Conservation (phyloP, 495 filamentous ascomycete species). For the Choiromyces venosus region DNA sequence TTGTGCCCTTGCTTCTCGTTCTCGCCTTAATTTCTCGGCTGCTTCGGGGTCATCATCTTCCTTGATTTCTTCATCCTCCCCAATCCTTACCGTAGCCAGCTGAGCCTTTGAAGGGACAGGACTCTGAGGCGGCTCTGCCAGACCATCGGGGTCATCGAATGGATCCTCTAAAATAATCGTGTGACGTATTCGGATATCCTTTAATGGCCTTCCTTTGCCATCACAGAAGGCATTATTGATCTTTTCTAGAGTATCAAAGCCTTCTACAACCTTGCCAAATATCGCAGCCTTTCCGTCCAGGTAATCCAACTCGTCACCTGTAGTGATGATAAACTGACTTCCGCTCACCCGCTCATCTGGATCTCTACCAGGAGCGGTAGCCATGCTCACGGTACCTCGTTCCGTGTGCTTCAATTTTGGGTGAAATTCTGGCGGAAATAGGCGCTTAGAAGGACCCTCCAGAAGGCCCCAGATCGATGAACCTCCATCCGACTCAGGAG, state of each 20-base stretch:
- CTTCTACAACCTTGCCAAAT: constrained; percentile 90
- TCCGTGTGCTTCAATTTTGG: constrained; percentile 79
- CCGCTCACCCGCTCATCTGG: constrained; percentile 73
- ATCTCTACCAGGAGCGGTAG: constrained; percentile 71
- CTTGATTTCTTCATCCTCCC: constrained; percentile 68
- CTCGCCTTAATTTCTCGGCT: constrained; percentile 71
- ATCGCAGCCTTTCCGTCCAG: constrained; percentile 87
- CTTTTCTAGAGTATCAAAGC: constrained; percentile 85
- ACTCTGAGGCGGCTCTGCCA: constrained; percentile 69
- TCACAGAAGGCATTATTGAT: constrained; percentile 87
- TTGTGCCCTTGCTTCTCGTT: constrained; percentile 89
- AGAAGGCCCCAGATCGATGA: constrained; percentile 85
- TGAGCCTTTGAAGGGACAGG: constrained; percentile 80
- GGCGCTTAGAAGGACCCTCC: constrained; percentile 63
- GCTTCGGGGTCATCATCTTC: constrained; percentile 72
- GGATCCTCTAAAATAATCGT: constrained; percentile 86
- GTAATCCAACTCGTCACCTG: constrained; percentile 80
- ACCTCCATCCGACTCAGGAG: constrained; percentile 78
- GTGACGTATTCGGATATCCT: constrained; percentile 88
- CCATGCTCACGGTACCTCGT: constrained; percentile 89
- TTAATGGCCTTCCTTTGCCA: constrained; percentile 72
- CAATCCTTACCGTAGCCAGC: constrained; percentile 83
- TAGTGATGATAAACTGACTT: constrained; percentile 86
- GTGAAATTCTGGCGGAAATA: constrained; percentile 76
- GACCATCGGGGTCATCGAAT: constrained; percentile 67